A percentile compares a stretch with the other conserved stretches of the same genome.
Conservation (phyloP, 345 rosid species). For the Cardamine resedifolia region DNA sequence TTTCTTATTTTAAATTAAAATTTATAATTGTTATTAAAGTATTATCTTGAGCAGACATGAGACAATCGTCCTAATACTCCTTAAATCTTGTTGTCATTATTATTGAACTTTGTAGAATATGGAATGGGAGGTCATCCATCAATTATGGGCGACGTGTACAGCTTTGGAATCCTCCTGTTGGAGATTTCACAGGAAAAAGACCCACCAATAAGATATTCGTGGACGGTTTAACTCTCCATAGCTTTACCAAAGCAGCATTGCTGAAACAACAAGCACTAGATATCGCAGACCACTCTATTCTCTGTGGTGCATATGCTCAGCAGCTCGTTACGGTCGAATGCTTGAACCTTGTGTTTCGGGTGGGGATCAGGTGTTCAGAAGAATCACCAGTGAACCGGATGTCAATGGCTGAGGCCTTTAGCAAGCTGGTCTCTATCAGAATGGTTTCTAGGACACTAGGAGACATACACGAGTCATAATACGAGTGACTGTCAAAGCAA, state of each 20-base stretch:
- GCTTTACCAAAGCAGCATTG: slow-evolving; percentile 26
- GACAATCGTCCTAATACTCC: not conserved
- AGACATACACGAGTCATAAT: not conserved
- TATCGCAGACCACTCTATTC: slow-evolving; percentile 21
- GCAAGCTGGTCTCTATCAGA: slow-evolving; percentile 19
- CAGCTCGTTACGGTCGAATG: not conserved
- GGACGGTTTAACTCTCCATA: slow-evolving; percentile 17
- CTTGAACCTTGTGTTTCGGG: slow-evolving; percentile 15
- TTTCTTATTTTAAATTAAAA: not conserved
- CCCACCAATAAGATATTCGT: slow-evolving; percentile 9
- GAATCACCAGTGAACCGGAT: slow-evolving; percentile 12
- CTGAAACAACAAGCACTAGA: not conserved
- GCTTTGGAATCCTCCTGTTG: slow-evolving; percentile 30
- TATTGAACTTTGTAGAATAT: slow-evolving; percentile 27
- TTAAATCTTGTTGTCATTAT: not conserved
- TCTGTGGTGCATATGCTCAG: not conserved
- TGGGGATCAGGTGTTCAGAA: slow-evolving; percentile 28
- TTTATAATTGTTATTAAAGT: not conserved
- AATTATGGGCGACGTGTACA: slow-evolving; percentile 21
- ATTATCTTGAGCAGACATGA: not conserved
- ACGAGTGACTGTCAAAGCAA: not conserved
- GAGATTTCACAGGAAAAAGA: slow-evolving; percentile 22
- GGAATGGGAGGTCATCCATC: slow-evolving; percentile 35
- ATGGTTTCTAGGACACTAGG: not conserved
- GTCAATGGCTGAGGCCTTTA: slow-evolving; percentile 20